These are phyloP conservation scores for Tetrahymena thermophila DNA, from an alignment of 73 alveolate genomes.

Conservation along the genomic window DNA sequence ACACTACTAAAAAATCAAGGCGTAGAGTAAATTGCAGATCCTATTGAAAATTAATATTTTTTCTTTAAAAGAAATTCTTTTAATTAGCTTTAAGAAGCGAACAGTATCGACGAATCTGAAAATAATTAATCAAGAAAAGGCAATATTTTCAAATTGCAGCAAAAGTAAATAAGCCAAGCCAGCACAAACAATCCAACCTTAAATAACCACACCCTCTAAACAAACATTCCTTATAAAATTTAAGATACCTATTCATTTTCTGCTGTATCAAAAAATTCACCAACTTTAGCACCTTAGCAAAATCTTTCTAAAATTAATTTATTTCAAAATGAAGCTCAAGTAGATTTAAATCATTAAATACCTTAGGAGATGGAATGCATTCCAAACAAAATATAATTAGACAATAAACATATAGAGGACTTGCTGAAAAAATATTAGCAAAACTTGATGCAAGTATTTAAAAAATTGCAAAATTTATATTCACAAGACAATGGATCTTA, in stretches of 20 bases:
- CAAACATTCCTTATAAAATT: background rate
- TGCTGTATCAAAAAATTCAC: background rate
- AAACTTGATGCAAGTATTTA: background rate
- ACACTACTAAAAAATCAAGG: background rate
- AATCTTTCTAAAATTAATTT: background rate
- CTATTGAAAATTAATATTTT: background rate
- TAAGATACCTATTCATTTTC: background rate
- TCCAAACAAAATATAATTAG: background rate
- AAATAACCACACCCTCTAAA: background rate
- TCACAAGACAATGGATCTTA: background rate
- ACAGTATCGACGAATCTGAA: background rate
- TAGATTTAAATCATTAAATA: background rate
- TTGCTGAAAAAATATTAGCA: background rate
- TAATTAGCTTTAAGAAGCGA: background rate
- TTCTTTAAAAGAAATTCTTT: background rate
- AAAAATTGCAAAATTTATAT: background rate
- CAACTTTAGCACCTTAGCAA: background rate
- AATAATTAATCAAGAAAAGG: background rate
- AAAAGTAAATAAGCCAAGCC: background rate
- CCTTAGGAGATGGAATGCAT: background rate
- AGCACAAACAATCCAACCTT: background rate
- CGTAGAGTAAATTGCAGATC: background rate
- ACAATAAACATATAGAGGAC: background rate
- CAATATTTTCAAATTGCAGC: background rate
- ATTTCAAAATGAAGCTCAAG: background rate